Evolutionary conservation across 352 stramenopile genomes (phyloP), one percentile per base, ranked within the genome.

Genomic region (Detonula confervacea): DNA sequence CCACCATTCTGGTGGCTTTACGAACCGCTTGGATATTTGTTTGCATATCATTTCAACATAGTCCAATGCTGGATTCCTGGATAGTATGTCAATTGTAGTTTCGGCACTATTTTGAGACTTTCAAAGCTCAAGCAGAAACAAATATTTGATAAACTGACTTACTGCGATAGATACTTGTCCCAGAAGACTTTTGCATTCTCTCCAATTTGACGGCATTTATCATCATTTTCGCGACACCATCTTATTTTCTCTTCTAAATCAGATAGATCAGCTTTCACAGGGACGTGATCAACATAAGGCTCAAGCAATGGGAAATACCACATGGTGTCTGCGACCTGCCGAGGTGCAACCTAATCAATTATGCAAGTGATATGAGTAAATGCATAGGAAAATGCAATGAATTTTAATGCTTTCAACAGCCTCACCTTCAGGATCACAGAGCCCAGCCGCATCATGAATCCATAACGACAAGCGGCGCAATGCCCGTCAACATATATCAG

Each of bases 171-270:
- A 68, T 91, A 92, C 62, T 94, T 94, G 33, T 98, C 94, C 74
- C 98, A 99, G 60, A 98, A 92, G 52, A 93, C 88, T 42, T 95
- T 94, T 12, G 96, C 97, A 47, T 97, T 97, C n/a, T 92, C 89
- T 0, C 96, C 97, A 81, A 99, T 99, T 78, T 96, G 78, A 39
- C 88, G 86, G 80, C 97, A 99, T 81, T 98, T 95, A 35, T 96
- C 96, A 86, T 99, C 97, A 79, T 99, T 96, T 20, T 96, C 88
- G 57, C 97, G 95, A 81, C 97, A 99, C 97, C 97, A 99, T 63
- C 95, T 86, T 76, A 99, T 98, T 86, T 98, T 98, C 78, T 99
- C 97, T 35, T 96, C 95, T 16, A 99, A 92, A 89, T 99, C 97
- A 18, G 95, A 98, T 20, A 99, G 84, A 81, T 99, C 97, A 0